phyloP scores from a whole-genome alignment of 1,284 basidiomycete species.

The Ustilago bromivora region DNA sequence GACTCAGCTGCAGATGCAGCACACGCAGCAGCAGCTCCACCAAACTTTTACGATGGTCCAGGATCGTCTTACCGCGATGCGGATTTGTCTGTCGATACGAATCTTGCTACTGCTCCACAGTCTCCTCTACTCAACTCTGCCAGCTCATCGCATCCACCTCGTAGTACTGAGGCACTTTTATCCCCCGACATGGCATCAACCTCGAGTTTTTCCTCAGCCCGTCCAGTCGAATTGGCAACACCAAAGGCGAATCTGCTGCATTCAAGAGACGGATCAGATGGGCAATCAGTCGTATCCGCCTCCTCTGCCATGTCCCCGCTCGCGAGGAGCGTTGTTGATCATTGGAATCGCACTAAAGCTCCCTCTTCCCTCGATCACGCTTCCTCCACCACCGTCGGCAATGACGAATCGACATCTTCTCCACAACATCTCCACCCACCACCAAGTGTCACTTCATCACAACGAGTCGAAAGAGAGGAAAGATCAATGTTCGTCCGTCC shows the following conservation, averaged over 20 bases:
- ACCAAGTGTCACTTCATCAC: background rate
- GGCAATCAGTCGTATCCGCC: constrained; percentile 26
- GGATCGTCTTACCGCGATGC: constrained; percentile 22
- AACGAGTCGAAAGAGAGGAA: background rate
- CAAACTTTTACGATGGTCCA: constrained; percentile 43
- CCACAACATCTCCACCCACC: background rate
- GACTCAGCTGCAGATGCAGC: constrained; percentile 60
- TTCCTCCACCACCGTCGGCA: background rate
- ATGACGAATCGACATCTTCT: background rate
- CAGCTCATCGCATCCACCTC: constrained; percentile 1
- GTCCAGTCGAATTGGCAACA: constrained; percentile 9
- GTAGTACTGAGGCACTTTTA: constrained; percentile 12
- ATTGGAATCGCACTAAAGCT: constrained; percentile 12
- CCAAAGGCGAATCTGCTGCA: constrained; percentile 19
- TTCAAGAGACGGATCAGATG: constrained; percentile 34
- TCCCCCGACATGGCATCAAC: constrained; percentile 25
- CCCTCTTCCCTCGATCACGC: constrained; percentile 6
- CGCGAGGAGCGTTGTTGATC: constrained; percentile 42
- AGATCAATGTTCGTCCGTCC: constrained; percentile 26
- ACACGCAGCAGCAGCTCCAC: constrained; percentile 46
- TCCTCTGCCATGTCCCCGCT: constrained; percentile 45
- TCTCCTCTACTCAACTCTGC: constrained; percentile 18
- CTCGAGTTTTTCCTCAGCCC: constrained; percentile 16
- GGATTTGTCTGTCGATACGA: constrained; percentile 24
- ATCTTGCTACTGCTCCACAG: constrained; percentile 13